These are phyloP conservation scores for Massariosphaeria phaeospora DNA, from an alignment of 495 filamentous ascomycete genomes.

Conservation along the genomic window DNA sequence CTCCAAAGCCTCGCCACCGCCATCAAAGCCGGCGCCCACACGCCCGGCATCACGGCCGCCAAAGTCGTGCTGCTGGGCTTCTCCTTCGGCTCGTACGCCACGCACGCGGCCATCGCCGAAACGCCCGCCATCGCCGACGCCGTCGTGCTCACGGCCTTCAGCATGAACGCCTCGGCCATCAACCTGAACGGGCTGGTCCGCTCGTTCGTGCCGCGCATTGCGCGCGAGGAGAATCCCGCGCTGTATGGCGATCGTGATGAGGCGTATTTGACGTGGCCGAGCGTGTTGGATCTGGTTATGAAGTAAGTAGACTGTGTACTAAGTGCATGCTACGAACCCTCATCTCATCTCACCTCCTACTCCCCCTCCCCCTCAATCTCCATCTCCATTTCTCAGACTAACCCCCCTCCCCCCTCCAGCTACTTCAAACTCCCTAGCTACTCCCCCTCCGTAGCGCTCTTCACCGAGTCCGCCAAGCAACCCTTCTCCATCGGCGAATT, in stretches of 20 bases:
- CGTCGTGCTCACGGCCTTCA: conserved; percentile 36
- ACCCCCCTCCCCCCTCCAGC: conserved; percentile 17
- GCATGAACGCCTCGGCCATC: conserved; percentile 22
- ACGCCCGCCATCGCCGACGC: conserved; percentile 34
- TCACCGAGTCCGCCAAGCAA: conserved; percentile 34
- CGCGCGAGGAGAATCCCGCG: conserved; percentile 21
- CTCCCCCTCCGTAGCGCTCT: conserved; percentile 29
- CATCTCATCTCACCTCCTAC: not conserved
- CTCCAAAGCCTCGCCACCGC: conserved; percentile 26
- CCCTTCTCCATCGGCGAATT: conserved; percentile 37
- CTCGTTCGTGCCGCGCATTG: conserved; percentile 17
- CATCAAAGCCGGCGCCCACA: conserved; percentile 35
- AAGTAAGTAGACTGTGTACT: conserved; percentile 33
- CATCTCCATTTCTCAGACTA: not conserved
- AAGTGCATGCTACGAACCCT: conserved; percentile 23
- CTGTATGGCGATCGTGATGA: conserved; percentile 21
- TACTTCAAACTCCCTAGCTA: conserved; percentile 41
- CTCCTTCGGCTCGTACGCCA: conserved; percentile 28
- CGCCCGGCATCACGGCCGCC: conserved; percentile 10
- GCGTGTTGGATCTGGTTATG: conserved; percentile 19
- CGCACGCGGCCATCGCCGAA: conserved; percentile 23
- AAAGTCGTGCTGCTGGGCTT: conserved; percentile 29
- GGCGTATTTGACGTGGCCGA: conserved; percentile 35
- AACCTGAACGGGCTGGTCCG: conserved; percentile 26
- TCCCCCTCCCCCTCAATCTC: not conserved